Percentiles rank a stretch among this genome's conserved stretches.
phyloP scores from a whole-genome alignment of 176 grass and related monocot species.

The Phoenix roebelenii region DNA sequence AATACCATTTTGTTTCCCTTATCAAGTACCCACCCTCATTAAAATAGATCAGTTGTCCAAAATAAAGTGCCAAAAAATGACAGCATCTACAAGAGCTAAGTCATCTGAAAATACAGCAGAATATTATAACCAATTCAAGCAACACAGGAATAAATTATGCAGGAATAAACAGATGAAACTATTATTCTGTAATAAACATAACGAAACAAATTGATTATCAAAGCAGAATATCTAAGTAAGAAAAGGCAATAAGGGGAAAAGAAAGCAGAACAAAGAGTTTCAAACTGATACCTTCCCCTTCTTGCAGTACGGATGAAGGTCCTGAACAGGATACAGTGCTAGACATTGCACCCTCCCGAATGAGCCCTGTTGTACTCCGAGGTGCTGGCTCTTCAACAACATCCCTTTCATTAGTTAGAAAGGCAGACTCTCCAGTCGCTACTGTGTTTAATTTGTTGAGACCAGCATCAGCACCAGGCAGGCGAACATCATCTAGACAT shows the following conservation, averaged over 20 bases:
- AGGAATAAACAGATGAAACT: too few relatives aligned
- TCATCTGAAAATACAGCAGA: too few relatives aligned
- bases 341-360: background rate
- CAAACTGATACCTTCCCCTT: background rate
- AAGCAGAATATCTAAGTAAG: background rate
- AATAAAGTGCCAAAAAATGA: too few relatives aligned
- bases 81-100: too few relatives aligned
- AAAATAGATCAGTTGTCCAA: too few relatives aligned
- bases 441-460: background rate
- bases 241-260: background rate
- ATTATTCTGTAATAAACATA: too few relatives aligned
- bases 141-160: too few relatives aligned
- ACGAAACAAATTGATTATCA: too few relatives aligned
- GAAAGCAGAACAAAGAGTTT: background rate
- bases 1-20: too few relatives aligned
- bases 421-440: background rate
- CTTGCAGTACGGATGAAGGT: background rate
- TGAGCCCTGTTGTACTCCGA: constrained; percentile 8
- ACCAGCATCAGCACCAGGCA: background rate
- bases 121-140: too few relatives aligned
- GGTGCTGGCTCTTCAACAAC: background rate
- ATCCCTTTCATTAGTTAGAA: background rate
- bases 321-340: background rate
- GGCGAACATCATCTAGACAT: constrained; percentile 5
- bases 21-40: too few relatives aligned